Base-by-base conservation (phyloP, 108 stramenopile species). In the Fragilaria crotonensis region DNA sequence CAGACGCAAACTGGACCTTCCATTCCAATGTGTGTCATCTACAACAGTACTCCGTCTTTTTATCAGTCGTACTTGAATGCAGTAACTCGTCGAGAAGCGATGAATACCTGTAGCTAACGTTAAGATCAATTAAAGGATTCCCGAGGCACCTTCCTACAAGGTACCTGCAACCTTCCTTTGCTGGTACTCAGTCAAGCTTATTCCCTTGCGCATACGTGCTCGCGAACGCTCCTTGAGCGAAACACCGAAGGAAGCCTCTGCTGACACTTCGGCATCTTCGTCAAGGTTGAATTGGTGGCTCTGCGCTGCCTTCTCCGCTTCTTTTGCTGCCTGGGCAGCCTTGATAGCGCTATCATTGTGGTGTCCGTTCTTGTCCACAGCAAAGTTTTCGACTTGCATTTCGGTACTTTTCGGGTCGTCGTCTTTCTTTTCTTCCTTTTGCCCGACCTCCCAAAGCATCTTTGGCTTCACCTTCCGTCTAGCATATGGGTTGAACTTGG, bases 391-490 rank as follows among this genome's bases (percentile, higher is more conserved):
- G 45, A 60, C 66, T 30, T 82, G 75, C 60, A 75, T 71, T 63
- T 83, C 79, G 2, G 31, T 50, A 1, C 52, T 70, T 52, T 64
- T 67, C 5, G 55, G 46, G n/a, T 70, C 66, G 31, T 70, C 67
- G 23, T 68, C 69, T 31, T 74, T 67, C 22, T 55, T 36, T 32
- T 75, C 70, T 4, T 69, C 48, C 46, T 71, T 77, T 46, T 84
- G 80, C 4, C 88, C 86, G 2, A 93, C 91, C 50, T 89, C 81
- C 91, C 91, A 93, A 30, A 93, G 73, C 71, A 85, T 87, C 75
- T 93, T 85, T 36, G 91, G 91, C 70, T 89, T 93, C 25, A 84
- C 82, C 65, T 76, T 84, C 20, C 91, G 85, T 21, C 91, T 83
- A 23, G 87, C 87, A 60, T 81, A 93, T 2, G 85, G 86, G 66